Base-by-base conservation (phyloP, 345 rosid genomes). In the Zanthoxylum bungeanum region DNA sequence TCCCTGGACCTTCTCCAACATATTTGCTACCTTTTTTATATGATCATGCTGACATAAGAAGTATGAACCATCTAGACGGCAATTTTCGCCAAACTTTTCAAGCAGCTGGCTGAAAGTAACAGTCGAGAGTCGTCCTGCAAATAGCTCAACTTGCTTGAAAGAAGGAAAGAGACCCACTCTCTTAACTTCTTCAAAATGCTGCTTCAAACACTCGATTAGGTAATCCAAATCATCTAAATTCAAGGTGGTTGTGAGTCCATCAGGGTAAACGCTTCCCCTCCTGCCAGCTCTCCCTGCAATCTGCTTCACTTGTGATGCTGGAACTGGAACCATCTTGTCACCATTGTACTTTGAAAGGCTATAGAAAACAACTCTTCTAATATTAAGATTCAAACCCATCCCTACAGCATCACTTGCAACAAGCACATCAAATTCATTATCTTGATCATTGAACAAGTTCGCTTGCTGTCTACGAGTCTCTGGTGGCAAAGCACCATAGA, bases 321-420 rank as follows among this genome's bases (percentile, higher is more conserved):
- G 89, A 14, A 94, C 97, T 11, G 95, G 89, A 68, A 91, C 92
- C 12, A 83, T 73, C 84, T 84, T 94, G 70, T 90, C 91, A 5
- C 98, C 98, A 42, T 94, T 92, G 76, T 88, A 94, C 74, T 94
- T 94, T 16, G 86, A 75, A 69, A 94, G 85, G 46, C 76, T 83
- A 76, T 89, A 73, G 63, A 93, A 94, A 42, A 94, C 93, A 40
- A 94, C 96, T 69, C 98, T 80, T 81, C 97, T 83, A 63, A 94
- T 94, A 76, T 92, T 92, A 51, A 92, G 97, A 80, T 94, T 94
- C 83, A 94, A 80, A 33, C 98, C 97, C 98, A 89, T 92, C 56
- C 98, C 97, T 53, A 94, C 95, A 0, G 98, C 97, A 84, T 94
- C 98, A 46, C 98, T 94, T 4, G 98, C 97, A 73, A 94, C 97